Evolutionary conservation across 2,329 filamentous ascomycete species (phyloP), one percentile per base, ranked within the genome.

Genomic region (Neospermospora avenae): DNA sequence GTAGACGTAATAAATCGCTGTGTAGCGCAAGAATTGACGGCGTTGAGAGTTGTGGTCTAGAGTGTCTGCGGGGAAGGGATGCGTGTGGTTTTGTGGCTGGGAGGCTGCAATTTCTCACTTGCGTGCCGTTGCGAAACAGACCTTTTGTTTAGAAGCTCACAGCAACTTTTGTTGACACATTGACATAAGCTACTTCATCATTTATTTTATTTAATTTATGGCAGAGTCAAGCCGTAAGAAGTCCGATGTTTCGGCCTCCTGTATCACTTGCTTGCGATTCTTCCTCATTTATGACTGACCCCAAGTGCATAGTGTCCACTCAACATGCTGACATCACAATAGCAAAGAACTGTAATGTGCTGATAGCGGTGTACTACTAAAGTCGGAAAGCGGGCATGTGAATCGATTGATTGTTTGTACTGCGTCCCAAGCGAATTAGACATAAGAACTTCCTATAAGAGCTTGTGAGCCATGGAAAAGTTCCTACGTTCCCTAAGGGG

Each of bases 21-120:
- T 49, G 55, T 34, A 41, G 41, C n/a, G 31, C 25, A 34, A 24
- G 39, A 53, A 28, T 28, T 24, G 18, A 28, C 24, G 16, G 39
- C 34, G 22, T 39, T 44, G 18, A 25, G n/a, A 18, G 14, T 25
- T 28, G 28, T 37, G 25, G 46, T 52, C 13, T 53, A 24, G n/a
- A 20, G 28, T 44, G 58, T 56, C 24, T 51, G 58, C 42, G 44
- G 52, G 52, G 52, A 39, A 49, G 42, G 45, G 42, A 42, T 41
- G 35, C 24, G 45, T 39, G 34, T 44, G 48, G 45, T 52, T 34
- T 35, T 54, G 25, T n/a, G n/a, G n/a, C n/a, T n/a, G 51, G 34
- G 57, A 42, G 48, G 51, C 34, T n/a, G 39, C 49, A 61, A 57
- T 61, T 61, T 58, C 55, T 22, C 37, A 39, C 42, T 41, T 48